Conservation (phyloP, 2,329 filamentous ascomycete species). For the Aspergillus chevalieri region DNA sequence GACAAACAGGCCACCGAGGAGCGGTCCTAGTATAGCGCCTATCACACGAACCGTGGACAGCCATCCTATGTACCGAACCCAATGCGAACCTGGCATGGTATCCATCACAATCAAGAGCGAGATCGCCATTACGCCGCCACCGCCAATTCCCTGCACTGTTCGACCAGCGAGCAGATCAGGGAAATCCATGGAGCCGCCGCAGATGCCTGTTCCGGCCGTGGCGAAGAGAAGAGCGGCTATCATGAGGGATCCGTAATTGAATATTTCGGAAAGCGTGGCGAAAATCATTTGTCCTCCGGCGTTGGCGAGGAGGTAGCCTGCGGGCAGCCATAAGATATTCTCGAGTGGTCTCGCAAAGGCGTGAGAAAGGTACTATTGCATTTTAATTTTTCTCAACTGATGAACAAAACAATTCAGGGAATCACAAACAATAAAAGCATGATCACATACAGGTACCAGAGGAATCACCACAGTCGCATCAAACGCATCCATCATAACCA, state of each 20-base stretch:
- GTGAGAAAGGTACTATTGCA: constrained; percentile 25
- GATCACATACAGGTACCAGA: constrained; percentile 36
- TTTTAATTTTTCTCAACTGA: not conserved
- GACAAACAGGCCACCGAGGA: constrained; percentile 22
- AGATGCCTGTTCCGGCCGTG: constrained; percentile 42
- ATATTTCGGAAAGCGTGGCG: constrained; percentile 28
- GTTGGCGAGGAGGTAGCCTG: constrained; percentile 41
- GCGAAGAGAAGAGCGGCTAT: constrained; percentile 41
- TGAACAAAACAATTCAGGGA: not conserved
- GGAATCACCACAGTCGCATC: constrained; percentile 46
- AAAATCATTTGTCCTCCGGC: constrained; percentile 24
- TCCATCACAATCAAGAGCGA: constrained; percentile 41
- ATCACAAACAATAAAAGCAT: not conserved
- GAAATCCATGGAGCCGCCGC: constrained; percentile 33
- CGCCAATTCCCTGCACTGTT: constrained; percentile 42
- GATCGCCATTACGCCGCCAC: constrained; percentile 40
- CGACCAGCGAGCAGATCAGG: constrained; percentile 38
- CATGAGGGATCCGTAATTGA: constrained; percentile 44
- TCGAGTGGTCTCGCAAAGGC: constrained; percentile 29
- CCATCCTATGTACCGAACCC: constrained; percentile 28
- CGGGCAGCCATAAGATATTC: constrained; percentile 46
- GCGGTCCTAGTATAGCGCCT: constrained; percentile 23
- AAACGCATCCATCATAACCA: constrained; percentile 46
- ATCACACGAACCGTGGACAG: constrained; percentile 26
- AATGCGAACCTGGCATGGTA: constrained; percentile 29